Evolutionary conservation across 2,329 filamentous ascomycete species (phyloP).

Genomic region (Cadophora luteo-olivacea): DNA sequence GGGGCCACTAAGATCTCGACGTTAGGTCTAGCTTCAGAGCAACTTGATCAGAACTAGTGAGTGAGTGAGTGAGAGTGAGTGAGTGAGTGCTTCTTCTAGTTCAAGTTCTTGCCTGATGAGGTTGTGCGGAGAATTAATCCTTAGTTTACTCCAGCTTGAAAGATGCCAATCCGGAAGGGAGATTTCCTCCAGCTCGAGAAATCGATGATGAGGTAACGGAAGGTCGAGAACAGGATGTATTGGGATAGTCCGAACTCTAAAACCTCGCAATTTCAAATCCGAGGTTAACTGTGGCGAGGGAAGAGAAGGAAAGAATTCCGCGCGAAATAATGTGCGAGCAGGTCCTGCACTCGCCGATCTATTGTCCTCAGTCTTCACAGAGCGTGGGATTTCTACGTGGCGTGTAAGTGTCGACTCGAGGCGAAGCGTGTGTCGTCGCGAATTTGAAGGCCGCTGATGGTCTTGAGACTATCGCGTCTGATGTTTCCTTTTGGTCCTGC

Average conservation of each 20-base stretch:
- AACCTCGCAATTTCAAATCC: slow-evolving; percentile 23
- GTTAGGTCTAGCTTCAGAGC: neutral
- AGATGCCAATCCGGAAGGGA: slow-evolving; percentile 18
- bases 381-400: neutral
- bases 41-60: slow-evolving; percentile 14
- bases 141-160: neutral
- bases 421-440: slow-evolving; percentile 18
- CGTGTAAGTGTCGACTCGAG: neutral
- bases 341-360: slow-evolving; percentile 24
- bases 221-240: slow-evolving; percentile 28
- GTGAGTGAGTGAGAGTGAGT: too few species aligned
- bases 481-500: slow-evolving; percentile 25
- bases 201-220: slow-evolving; percentile 29
- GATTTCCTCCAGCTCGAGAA: slow-evolving; percentile 24
- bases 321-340: slow-evolving; percentile 7
- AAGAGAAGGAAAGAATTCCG: slow-evolving; percentile 16
- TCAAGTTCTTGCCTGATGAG: slow-evolving; percentile 21
- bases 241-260: slow-evolving; percentile 33
- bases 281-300: slow-evolving; percentile 25
- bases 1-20: slow-evolving; percentile 30
- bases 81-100: neutral
- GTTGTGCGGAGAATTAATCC: slow-evolving; percentile 16
- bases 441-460: slow-evolving; percentile 20
- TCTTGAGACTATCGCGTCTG: slow-evolving; percentile 26
- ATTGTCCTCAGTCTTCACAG: neutral